Percentiles rank a stretch among this genome's conserved stretches.
These are phyloP conservation scores for Boletus eberwhitei DNA, from an alignment of 768 basidiomycete genomes.

Conservation along the genomic window DNA sequence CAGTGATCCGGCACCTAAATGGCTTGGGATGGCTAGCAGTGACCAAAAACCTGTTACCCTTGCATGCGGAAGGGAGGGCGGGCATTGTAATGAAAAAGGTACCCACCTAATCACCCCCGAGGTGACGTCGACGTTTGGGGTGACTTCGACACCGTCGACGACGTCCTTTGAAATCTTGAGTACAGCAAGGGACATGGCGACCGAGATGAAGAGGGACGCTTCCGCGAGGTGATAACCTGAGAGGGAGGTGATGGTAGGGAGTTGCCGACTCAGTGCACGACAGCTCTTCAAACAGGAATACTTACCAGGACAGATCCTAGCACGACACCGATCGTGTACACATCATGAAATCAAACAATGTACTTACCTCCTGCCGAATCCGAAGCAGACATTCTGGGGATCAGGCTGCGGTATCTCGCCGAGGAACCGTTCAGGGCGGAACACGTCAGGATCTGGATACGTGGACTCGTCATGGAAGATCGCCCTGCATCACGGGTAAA, in stretches of 20 bases:
- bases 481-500: constrained; percentile 33
- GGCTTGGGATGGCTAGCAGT: constrained; percentile 44
- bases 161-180: constrained; percentile 42
- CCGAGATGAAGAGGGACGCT: not conserved
- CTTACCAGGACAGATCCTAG: constrained; percentile 22
- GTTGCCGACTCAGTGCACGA: not conserved
- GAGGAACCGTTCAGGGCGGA: constrained; percentile 36
- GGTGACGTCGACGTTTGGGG: constrained; percentile 41
- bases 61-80: no score
- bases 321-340: not conserved
- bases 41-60: not conserved
- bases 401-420: constrained; percentile 19
- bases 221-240: not conserved
- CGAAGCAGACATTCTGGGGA: constrained; percentile 20
- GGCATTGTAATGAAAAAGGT: not conserved
- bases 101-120: constrained; percentile 45
- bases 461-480: constrained; percentile 48
- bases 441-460: constrained; percentile 33
- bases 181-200: constrained; percentile 41
- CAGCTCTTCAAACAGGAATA: not conserved
- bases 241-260: not conserved
- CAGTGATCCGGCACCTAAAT: constrained; percentile 52
- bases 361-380: constrained; percentile 4
- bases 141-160: constrained; percentile 39
- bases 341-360: no score